These are phyloP conservation scores for Pseudopithomyces maydicus DNA, from an alignment of 2,329 filamentous ascomycete genomes.

Conservation along the genomic window DNA sequence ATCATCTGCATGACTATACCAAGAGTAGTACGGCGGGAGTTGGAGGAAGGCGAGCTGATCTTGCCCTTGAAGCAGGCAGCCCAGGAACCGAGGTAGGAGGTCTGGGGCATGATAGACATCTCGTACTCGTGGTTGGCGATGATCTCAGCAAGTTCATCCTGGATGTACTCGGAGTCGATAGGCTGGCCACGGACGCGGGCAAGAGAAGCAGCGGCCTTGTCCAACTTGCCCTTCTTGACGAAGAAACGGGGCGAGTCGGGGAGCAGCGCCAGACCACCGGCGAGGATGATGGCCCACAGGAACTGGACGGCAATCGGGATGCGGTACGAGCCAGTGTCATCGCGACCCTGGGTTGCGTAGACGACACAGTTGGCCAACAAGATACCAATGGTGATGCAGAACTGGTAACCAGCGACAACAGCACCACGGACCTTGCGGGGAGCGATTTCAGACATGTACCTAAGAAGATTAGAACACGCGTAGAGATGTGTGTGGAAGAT, in stretches of 20 bases:
- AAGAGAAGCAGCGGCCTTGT: conserved; percentile 68
- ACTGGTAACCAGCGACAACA: conserved; percentile 80
- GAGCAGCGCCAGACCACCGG: conserved; percentile 71
- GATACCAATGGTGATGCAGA: conserved; percentile 81
- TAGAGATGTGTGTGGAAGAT: too few species aligned
- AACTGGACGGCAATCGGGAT: conserved; percentile 85
- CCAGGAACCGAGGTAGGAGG: conserved; percentile 62
- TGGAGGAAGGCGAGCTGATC: conserved; percentile 55
- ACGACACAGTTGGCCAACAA: conserved; percentile 76
- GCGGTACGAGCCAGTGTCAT: conserved; percentile 70
- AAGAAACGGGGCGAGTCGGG: conserved; percentile 88
- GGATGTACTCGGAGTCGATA: conserved; percentile 74
- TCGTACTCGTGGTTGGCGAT: conserved; percentile 93
- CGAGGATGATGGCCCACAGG: conserved; percentile 80
- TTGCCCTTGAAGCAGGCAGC: conserved; percentile 64
- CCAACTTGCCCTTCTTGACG: conserved; percentile 76
- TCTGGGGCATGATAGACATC: conserved; percentile 56
- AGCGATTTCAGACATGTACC: conserved; percentile 85
- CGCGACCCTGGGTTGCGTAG: conserved; percentile 70
- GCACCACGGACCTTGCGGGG: conserved; percentile 73
- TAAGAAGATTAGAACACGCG: conserved; percentile 18
- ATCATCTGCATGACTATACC: conserved; percentile 57
- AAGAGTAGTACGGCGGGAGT: conserved; percentile 53
- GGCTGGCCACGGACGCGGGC: conserved; percentile 76
- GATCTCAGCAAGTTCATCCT: conserved; percentile 82